Evolutionary conservation across 2,329 filamentous ascomycete species (phyloP), one percentile per base, ranked within the genome.

Genomic region (Hypocreales sp.): DNA sequence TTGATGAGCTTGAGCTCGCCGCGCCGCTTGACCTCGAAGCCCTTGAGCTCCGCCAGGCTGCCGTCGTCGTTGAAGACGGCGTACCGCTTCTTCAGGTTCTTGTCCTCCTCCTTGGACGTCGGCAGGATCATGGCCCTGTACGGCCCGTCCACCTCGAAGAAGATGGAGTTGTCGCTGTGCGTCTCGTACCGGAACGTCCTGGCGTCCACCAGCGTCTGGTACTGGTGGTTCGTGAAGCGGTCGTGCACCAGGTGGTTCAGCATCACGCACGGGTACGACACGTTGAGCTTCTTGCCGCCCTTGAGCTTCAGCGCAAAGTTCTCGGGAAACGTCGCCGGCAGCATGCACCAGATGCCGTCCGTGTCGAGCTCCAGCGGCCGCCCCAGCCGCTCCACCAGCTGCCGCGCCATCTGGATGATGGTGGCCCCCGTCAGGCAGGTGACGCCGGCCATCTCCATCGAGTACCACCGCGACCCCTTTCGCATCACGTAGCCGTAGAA

Each of bases 401-500:
- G 78, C 45, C 87, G 73, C 12, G 90, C 92, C 67, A 98, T 74
- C 46, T 98, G 90, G 48, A 98, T 98, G 47, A 98, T 98, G 22
- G 76, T 81, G 18, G 90, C 90, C 35, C 90, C 90, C 2, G 90
- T 98, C 50, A 98, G 60, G 57, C 90, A 98, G 22, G 90, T 98
- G 5, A 98, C 90, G 41, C 90, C 90, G 11, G 92, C 90, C 90
- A 98, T 98, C 50, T 98, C 90, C 69, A 98, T 77, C 12, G 90
- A 98, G 49, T 98, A 98, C 90, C 90, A 98, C 30, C 90, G 74
- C 20, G 90, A 98, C 19, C 90, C 90, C 50, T 98, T 98, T 58
- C 90, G 70, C 90, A 98, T 98, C 50, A 95, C 90, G 48, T 98
- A 98, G 36, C 90, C 90, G 41, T 98, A 98, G 60, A 98, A 98